Evolutionary conservation across 2,329 filamentous ascomycete species (phyloP), one percentile per base, ranked within the genome.

Genomic region (Sphaerostilbella broomeana): DNA sequence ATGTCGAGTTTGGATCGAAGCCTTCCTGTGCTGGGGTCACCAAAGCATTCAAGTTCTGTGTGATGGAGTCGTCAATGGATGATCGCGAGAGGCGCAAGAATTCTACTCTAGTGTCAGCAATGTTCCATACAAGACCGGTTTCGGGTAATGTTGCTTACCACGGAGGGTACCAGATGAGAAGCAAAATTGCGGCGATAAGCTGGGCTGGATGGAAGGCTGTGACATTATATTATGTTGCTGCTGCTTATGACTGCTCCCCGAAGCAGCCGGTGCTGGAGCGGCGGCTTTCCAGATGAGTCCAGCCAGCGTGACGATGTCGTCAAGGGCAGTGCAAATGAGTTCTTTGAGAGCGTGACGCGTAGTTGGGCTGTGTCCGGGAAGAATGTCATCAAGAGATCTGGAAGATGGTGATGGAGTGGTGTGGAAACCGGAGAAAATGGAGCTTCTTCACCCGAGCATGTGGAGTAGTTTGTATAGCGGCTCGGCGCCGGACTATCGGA

Each of bases 21-120:
- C 79, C 78, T 26, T 64, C 63, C 30, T 70, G 68, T 10, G 85
- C 73, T 0, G 90, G 90, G 1, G 83, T 89, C 30, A 86, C 67
- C 25, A 97, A 75, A 1, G 87, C 86, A 67, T 97, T 97, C 45
- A 98, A 77, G 54, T 94, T 90, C 56, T 95, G 89, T 1, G 80
- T 79, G 56, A 98, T 97, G 30, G 85, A 87, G 63, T 98, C 92
- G 64, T 98, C 92, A 55, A 95, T 82, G 33, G 84, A 78, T 37
- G 78, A 73, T 47, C 92, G 80, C 8, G 90, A 95, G 49, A 92
- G 63, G 26, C 88, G 84, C 16, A 98, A 75, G 60, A 98, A 98
- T 60, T 95, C 92, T 95, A 55, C 90, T 94, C 56, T 3, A 11
- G 39, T 17, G 27, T 43, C 8, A 40, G 32, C 29, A 31, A 22